These are phyloP conservation scores for Solanum rostratum DNA, from an alignment of 257 asterid species.

Conservation along the genomic window DNA sequence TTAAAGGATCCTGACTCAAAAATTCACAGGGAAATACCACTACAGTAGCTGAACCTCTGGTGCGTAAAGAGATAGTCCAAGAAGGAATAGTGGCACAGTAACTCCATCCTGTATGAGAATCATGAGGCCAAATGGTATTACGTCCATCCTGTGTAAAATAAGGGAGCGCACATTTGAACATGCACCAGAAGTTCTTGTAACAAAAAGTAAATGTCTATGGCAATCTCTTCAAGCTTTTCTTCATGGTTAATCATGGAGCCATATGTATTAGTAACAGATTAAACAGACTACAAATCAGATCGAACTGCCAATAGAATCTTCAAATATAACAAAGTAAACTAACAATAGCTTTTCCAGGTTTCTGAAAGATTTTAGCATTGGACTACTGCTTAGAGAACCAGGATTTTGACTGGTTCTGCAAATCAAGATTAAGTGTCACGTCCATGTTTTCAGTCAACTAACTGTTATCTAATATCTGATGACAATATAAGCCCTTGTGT, in stretches of 20 bases:
- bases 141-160: conserved; percentile 43
- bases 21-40: conserved; percentile 33
- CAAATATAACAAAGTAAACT: neutral
- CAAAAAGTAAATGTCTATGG: neutral
- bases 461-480: neutral
- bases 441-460: neutral
- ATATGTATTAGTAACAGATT: neutral
- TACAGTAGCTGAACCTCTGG: conserved; percentile 41
- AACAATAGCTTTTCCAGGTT: neutral
- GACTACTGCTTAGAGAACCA: neutral
- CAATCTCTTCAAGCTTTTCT: neutral
- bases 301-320: neutral
- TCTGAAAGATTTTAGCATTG: neutral
- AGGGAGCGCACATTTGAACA: neutral
- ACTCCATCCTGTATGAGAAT: conserved; percentile 62
- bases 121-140: conserved; percentile 56
- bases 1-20: neutral
- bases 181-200: neutral
- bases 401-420: neutral
- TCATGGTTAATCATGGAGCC: neutral
- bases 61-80: conserved; percentile 40
- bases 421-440: neutral
- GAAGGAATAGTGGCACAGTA: conserved; percentile 64
- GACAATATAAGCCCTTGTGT: neutral
- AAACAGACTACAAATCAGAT: neutral